Evolutionary conservation across 2,329 filamentous ascomycete species (phyloP).

Genomic region (Dendrostoma leiphaemia): DNA sequence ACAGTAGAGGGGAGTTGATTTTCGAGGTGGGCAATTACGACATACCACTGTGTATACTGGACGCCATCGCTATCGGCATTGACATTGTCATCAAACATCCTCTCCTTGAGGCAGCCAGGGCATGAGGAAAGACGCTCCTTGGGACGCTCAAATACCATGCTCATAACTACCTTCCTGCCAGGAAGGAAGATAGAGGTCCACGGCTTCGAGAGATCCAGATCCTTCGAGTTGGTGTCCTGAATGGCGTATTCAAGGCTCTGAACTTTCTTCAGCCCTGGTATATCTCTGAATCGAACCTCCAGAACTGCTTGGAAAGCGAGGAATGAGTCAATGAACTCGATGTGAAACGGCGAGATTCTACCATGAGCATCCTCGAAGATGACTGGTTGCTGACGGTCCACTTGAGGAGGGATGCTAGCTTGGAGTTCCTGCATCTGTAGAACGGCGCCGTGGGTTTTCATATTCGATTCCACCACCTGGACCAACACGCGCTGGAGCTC

Average conservation of each 20-base stretch:
- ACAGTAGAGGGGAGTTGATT: no score
- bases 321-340: slow-evolving; percentile 2
- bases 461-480: neutral
- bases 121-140: neutral
- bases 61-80: neutral
- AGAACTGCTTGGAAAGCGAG: slow-evolving; percentile 2
- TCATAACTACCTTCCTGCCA: slow-evolving; percentile 5
- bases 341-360: neutral
- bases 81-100: no score
- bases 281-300: neutral
- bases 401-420: neutral
- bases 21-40: no score
- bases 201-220: neutral
- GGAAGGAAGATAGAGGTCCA: neutral
- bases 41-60: neutral
- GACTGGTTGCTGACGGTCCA: slow-evolving; percentile 1
- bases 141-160: slow-evolving; percentile 1
- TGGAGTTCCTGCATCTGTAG: neutral
- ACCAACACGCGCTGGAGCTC: neutral
- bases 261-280: slow-evolving; percentile 4
- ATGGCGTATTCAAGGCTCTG: slow-evolving; percentile 4
- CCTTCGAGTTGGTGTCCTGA: neutral
- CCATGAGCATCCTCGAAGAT: slow-evolving; percentile 3
- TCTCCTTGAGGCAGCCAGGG: neutral
- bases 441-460: neutral